These are phyloP conservation scores for Trametes sp. DNA, from an alignment of 1,284 basidiomycete genomes.

Conservation along the genomic window DNA sequence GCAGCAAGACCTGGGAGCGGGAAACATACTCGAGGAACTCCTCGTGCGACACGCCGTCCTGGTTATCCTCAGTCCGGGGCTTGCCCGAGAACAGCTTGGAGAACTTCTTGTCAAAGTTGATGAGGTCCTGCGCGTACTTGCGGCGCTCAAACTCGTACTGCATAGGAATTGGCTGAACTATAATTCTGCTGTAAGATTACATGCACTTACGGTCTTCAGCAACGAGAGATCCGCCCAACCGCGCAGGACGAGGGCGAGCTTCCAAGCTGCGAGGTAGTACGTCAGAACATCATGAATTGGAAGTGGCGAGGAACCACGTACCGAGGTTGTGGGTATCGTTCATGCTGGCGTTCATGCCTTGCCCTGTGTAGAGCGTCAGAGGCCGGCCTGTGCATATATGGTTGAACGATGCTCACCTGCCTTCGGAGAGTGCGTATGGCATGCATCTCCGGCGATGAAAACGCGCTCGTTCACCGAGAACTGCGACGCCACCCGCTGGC, in stretches of 20 bases:
- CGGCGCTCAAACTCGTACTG: conserved; percentile 78
- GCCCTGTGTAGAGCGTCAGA: conserved; percentile 52
- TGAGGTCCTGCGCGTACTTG: conserved; percentile 82
- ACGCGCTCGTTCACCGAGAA: conserved; percentile 74
- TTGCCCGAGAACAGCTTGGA: conserved; percentile 81
- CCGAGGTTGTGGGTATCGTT: conserved; percentile 83
- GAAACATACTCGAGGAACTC: conserved; percentile 64
- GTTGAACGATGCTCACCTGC: conserved; percentile 41
- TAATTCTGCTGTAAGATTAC: conserved; percentile 8
- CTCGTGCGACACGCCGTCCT: conserved; percentile 71
- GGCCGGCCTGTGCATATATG: too few species aligned
- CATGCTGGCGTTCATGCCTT: conserved; percentile 81
- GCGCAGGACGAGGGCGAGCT: conserved; percentile 74
- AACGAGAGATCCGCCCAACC: conserved; percentile 73
- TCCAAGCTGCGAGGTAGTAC: conserved; percentile 61
- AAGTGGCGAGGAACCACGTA: conserved; percentile 32
- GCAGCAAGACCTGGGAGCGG: background rate
- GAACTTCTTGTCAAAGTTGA: conserved; percentile 81
- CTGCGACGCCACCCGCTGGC: conserved; percentile 77
- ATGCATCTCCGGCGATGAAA: conserved; percentile 84
- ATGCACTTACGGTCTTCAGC: conserved; percentile 75
- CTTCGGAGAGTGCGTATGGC: conserved; percentile 87
- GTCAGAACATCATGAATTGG: background rate
- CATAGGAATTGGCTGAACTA: too few species aligned
- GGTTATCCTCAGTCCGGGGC: conserved; percentile 61